Evolutionary conservation across 1,284 basidiomycete species (phyloP).

Genomic region (Bothia castanella): DNA sequence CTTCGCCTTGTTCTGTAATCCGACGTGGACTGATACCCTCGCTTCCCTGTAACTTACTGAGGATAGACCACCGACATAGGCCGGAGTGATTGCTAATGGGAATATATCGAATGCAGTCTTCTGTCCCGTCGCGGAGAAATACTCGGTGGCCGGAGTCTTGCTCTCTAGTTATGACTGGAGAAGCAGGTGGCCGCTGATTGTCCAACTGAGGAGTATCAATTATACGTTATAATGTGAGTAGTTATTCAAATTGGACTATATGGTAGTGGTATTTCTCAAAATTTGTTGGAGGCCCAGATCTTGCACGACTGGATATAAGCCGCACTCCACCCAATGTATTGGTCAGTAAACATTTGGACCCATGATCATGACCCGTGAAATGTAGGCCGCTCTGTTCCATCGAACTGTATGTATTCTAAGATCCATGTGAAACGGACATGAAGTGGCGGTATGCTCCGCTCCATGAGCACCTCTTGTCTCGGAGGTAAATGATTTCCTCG

Average conservation of each 20-base stretch:
- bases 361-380: neutral
- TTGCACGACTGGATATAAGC: neutral
- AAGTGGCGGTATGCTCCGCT: neutral
- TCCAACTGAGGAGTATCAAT: neutral
- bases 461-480: neutral
- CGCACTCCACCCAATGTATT: neutral
- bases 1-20: neutral
- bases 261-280: neutral
- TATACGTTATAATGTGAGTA: neutral
- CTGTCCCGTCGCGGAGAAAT: too few relatives aligned
- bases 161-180: neutral
- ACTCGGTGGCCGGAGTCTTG: neutral
- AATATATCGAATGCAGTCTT: neutral
- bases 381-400: neutral
- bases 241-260: neutral
- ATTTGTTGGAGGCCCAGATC: too few relatives aligned
- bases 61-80: neutral
- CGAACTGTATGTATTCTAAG: neutral
- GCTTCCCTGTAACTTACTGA: neutral
- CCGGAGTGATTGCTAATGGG: neutral
- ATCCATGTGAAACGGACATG: constrained; percentile 7
- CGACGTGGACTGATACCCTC: neutral
- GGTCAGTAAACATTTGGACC: neutral
- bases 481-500: neutral
- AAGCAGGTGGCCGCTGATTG: neutral